These are phyloP conservation scores for Saturnispora mendoncae DNA, from an alignment of 805 yeast species.

Conservation along the genomic window DNA sequence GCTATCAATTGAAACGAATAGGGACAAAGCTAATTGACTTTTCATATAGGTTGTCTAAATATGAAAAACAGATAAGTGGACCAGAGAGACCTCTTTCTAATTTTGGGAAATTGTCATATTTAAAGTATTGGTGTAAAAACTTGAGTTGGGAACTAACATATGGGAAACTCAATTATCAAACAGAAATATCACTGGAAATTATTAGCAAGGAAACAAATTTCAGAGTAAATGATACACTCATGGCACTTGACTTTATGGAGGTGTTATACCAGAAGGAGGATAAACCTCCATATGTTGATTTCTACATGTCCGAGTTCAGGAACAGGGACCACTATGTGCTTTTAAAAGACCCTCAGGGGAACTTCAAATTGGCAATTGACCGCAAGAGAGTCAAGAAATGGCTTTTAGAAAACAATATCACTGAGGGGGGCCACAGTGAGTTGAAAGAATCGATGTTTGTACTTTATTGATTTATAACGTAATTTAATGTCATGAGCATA, in stretches of 20 bases:
- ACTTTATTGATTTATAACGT: background rate
- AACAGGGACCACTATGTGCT: conserved; percentile 16
- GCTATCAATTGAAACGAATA: conserved; percentile 69
- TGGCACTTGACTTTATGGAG: conserved; percentile 50
- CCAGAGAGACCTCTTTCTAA: conserved; percentile 89
- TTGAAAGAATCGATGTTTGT: conserved; percentile 1
- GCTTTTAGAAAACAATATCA: conserved; percentile 19
- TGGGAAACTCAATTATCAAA: conserved; percentile 30
- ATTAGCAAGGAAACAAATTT: conserved; percentile 55
- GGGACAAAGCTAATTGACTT: conserved; percentile 79
- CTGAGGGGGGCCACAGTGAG: background rate
- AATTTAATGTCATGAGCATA: background rate
- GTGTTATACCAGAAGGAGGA: conserved; percentile 29
- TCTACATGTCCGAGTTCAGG: conserved; percentile 18
- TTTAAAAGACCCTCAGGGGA: conserved; percentile 17
- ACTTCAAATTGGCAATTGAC: conserved; percentile 19
- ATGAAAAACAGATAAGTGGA: conserved; percentile 61
- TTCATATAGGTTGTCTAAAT: conserved; percentile 66
- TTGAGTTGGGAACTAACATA: conserved; percentile 36
- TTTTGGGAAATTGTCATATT: conserved; percentile 66
- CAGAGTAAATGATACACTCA: conserved; percentile 49
- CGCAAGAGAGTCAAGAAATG: conserved; percentile 23
- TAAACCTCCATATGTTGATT: conserved; percentile 23
- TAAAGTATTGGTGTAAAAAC: conserved; percentile 63
- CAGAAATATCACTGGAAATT: conserved; percentile 35